phyloP scores from a whole-genome alignment of 2,329 filamentous ascomycete species.

The Thielaviopsis punctulata region DNA sequence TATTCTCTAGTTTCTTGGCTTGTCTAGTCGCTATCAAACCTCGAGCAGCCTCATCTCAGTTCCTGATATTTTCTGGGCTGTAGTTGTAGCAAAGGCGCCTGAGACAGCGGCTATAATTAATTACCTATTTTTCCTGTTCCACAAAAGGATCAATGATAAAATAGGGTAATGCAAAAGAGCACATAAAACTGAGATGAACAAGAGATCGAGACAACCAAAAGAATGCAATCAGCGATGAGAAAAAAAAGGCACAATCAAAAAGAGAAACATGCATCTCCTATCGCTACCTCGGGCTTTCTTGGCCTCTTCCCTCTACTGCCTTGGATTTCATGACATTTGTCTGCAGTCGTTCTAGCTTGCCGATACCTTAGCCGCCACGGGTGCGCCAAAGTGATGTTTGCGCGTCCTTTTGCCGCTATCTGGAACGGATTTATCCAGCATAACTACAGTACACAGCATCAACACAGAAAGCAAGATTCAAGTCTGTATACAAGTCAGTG shows the following conservation, averaged over 20 bases:
- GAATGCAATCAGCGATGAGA: neutral
- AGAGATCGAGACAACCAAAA: neutral
- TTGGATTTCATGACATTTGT: neutral
- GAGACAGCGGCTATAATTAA: neutral
- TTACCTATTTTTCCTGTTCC: neutral
- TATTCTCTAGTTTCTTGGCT: neutral
- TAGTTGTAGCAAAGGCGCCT: neutral
- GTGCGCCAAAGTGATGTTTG: conserved; percentile 4
- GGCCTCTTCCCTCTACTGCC: neutral
- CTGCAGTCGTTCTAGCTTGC: neutral
- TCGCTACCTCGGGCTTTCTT: neutral
- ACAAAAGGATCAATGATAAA: neutral
- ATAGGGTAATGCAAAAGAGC: neutral
- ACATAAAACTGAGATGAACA: neutral
- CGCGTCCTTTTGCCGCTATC: conserved; percentile 1
- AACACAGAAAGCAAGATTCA: too few relatives aligned
- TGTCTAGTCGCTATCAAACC: neutral
- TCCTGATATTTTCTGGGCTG: neutral
- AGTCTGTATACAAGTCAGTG: too few relatives aligned
- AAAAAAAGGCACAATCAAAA: neutral
- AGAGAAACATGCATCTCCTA: neutral
- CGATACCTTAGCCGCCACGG: neutral
- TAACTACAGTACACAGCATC: neutral
- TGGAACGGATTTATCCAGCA: neutral
- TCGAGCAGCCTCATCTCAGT: neutral